phyloP scores from a whole-genome alignment of 2,329 filamentous ascomycete genomes.

The Neurospora sp. region DNA sequence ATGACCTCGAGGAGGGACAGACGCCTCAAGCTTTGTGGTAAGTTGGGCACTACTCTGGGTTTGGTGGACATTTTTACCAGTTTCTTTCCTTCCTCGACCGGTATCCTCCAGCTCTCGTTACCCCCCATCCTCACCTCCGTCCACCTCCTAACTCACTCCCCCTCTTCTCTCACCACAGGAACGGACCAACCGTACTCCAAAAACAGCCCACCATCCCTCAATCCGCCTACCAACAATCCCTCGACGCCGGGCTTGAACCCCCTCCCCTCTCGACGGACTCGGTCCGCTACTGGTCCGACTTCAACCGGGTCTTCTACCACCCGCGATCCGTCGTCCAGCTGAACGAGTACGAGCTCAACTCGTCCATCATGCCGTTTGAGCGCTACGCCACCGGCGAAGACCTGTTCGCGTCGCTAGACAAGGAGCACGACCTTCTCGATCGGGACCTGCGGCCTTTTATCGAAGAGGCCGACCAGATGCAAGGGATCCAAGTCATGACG shows the following conservation, averaged over 20 bases:
- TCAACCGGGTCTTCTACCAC: conserved; percentile 85
- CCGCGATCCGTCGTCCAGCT: conserved; percentile 80
- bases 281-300: conserved; percentile 97
- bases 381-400: conserved; percentile 64
- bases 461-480: conserved; percentile 88
- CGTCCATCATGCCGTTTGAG: conserved; percentile 71
- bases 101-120: not conserved
- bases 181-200: conserved; percentile 57
- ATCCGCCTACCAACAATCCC: conserved; percentile 67
- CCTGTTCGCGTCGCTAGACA: conserved; percentile 62
- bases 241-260: conserved; percentile 59
- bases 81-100: not conserved
- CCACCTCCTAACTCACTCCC: not conserved
- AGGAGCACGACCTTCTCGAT: conserved; percentile 78
- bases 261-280: conserved; percentile 55
- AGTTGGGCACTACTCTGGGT: conserved; percentile 2
- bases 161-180: conserved; percentile 34
- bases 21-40: conserved; percentile 30
- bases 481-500: conserved; percentile 71
- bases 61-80: not conserved
- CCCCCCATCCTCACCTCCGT: not conserved
- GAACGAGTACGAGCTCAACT: conserved; percentile 77
- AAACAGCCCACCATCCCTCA: conserved; percentile 56
- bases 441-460: conserved; percentile 80
- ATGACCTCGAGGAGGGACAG: conserved; percentile 32